phyloP scores from a whole-genome alignment of 2,329 filamentous ascomycete species.

The Cercospora sp. region DNA sequence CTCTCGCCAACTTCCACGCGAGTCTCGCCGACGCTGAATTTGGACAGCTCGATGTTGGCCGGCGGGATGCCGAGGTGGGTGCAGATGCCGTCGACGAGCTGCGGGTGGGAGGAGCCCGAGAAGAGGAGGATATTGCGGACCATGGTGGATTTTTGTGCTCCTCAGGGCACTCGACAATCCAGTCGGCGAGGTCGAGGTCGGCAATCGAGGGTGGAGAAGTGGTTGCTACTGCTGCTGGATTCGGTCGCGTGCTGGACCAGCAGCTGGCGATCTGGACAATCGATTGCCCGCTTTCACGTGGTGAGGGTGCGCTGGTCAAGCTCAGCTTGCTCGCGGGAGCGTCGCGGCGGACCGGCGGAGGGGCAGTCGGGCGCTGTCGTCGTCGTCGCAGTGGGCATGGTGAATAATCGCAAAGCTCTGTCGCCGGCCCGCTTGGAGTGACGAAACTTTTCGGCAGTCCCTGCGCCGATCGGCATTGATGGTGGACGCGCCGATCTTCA shows the following conservation, averaged over 20 bases:
- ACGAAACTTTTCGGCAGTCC: conserved; percentile 3
- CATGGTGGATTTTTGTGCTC: conserved; percentile 54
- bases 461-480: conserved; percentile 5
- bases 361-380: background rate
- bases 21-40: conserved; percentile 94
- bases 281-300: background rate
- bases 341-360: conserved; percentile 5
- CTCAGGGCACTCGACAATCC: background rate
- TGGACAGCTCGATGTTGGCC: conserved; percentile 78
- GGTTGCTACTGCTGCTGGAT: background rate
- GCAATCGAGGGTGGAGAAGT: background rate
- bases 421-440: conserved; percentile 6
- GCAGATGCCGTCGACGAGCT: conserved; percentile 83
- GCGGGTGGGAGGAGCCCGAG: conserved; percentile 87
- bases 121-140: conserved; percentile 94
- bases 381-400: conserved; percentile 1
- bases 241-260: background rate
- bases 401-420: conserved; percentile 8
- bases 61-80: conserved; percentile 83
- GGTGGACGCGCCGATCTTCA: background rate
- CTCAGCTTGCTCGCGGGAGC: conserved; percentile 8
- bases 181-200: background rate
- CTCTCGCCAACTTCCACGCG: conserved; percentile 95
- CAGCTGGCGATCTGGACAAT: background rate
- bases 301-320: conserved; percentile 3